Percentiles rank a stretch among this genome's conserved stretches.
Evolutionary conservation across 305 asterid species (phyloP).

Genomic region (Plantago coronopus): DNA sequence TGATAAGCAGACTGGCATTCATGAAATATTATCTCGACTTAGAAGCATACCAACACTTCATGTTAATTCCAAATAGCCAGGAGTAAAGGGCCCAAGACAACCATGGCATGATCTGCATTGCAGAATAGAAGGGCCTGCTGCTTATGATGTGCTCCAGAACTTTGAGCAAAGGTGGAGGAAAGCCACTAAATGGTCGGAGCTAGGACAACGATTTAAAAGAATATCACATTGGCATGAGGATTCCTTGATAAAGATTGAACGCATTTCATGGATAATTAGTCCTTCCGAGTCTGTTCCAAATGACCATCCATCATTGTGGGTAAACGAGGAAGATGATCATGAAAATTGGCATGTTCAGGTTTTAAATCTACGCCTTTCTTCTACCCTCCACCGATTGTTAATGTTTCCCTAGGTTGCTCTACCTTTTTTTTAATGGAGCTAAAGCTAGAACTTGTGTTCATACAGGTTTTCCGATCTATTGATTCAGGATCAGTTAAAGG

Average conservation of each 20-base stretch:
- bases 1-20: not conserved
- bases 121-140: slow-evolving; percentile 65
- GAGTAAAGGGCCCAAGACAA: slow-evolving; percentile 43
- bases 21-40: no score
- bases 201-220: slow-evolving; percentile 50
- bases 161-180: slow-evolving; percentile 64
- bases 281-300: slow-evolving; percentile 51
- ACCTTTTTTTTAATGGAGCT: not conserved
- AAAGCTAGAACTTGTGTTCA: slow-evolving; percentile 14
- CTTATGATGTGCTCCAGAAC: slow-evolving; percentile 60
- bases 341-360: slow-evolving; percentile 97
- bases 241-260: slow-evolving; percentile 67
- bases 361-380: not conserved
- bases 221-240: slow-evolving; percentile 83
- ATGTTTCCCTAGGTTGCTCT: no score
- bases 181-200: slow-evolving; percentile 38
- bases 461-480: slow-evolving; percentile 82
- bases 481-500: slow-evolving; percentile 96
- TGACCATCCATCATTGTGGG: slow-evolving; percentile 67
- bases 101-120: slow-evolving; percentile 79
- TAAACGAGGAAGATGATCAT: slow-evolving; percentile 57
- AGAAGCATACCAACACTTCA: not conserved
- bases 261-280: slow-evolving; percentile 76
- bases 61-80: not conserved
- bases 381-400: no score